Evolutionary conservation across 768 basidiomycete species (phyloP).

Genomic region (Termitomyces sp.): DNA sequence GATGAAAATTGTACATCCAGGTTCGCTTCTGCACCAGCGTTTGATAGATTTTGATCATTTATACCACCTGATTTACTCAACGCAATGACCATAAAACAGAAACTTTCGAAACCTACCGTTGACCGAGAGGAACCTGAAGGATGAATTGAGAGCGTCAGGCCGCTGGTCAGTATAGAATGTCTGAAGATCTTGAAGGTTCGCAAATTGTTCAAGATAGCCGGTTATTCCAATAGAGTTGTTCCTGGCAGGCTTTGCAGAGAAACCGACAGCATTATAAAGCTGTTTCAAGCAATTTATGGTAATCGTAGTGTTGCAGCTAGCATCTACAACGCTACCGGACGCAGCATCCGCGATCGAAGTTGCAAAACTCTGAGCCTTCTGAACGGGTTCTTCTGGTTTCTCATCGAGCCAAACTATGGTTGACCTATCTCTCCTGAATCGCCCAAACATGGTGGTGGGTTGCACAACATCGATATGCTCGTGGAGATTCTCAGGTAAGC

Average conservation of each 20-base stretch:
- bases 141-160: conserved; percentile 42
- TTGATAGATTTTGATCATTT: conserved; percentile 49
- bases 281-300: conserved; percentile 50
- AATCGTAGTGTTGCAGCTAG: conserved; percentile 42
- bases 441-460: conserved; percentile 64
- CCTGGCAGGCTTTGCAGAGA: conserved; percentile 29
- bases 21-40: conserved; percentile 60
- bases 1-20: conserved; percentile 65
- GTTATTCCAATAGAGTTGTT: conserved; percentile 50
- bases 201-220: conserved; percentile 47
- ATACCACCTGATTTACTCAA: conserved; percentile 38
- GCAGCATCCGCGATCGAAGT: conserved; percentile 13
- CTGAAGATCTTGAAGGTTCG: conserved; percentile 47
- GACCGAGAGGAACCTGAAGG: conserved; percentile 49
- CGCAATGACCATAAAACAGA: conserved; percentile 6
- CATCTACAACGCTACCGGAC: conserved; percentile 34
- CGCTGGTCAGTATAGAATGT: conserved; percentile 43
- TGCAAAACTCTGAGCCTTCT: conserved; percentile 7
- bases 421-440: conserved; percentile 29
- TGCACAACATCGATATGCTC: conserved; percentile 63
- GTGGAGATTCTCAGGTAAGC: conserved; percentile 53
- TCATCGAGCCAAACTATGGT: conserved; percentile 24
- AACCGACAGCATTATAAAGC: conserved; percentile 48
- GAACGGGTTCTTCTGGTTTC: not conserved
- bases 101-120: conserved; percentile 34